Conservation (phyloP, 257 asterid genomes). For the Craterostigma plantagineum region DNA sequence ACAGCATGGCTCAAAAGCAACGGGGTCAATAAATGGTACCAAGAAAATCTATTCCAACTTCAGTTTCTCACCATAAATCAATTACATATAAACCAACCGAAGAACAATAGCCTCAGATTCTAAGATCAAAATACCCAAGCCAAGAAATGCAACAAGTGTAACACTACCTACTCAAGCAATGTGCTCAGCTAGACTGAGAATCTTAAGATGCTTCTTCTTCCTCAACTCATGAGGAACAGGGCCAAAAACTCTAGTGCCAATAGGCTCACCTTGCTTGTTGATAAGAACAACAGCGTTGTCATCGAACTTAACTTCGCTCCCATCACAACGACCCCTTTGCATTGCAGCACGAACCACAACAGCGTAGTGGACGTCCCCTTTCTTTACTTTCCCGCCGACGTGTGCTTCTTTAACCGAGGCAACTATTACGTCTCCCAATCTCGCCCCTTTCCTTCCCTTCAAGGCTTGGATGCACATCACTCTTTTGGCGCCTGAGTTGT, state of each 20-base stretch:
- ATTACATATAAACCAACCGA: too few relatives aligned
- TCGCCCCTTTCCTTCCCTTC: conserved; percentile 81
- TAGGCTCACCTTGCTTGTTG: conserved; percentile 86
- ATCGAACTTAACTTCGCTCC: conserved; percentile 81
- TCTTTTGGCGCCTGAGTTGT: conserved; percentile 80
- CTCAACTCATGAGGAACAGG: conserved; percentile 92
- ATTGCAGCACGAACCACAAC: conserved; percentile 94
- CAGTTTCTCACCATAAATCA: too few relatives aligned
- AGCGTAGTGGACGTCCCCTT: conserved; percentile 72
- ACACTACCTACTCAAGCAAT: conserved; percentile 25
- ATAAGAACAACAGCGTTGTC: conserved; percentile 83
- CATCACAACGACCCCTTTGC: conserved; percentile 77
- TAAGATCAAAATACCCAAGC: too few relatives aligned
- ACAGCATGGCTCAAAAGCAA: too few relatives aligned
- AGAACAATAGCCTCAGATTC: too few relatives aligned
- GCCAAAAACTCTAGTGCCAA: conserved; percentile 86
- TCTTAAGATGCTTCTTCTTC: conserved; percentile 91
- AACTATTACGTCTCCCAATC: conserved; percentile 72
- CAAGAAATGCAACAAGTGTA: too few relatives aligned
- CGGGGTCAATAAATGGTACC: too few relatives aligned
- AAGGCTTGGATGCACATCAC: conserved; percentile 87
- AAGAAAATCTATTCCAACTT: too few relatives aligned
- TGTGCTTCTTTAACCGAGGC: conserved; percentile 90
- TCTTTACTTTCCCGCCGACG: conserved; percentile 82
- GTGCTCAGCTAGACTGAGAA: conserved; percentile 86